Base-by-base conservation (phyloP, 1,139 yeast species). In the Diutina ranongensis region DNA sequence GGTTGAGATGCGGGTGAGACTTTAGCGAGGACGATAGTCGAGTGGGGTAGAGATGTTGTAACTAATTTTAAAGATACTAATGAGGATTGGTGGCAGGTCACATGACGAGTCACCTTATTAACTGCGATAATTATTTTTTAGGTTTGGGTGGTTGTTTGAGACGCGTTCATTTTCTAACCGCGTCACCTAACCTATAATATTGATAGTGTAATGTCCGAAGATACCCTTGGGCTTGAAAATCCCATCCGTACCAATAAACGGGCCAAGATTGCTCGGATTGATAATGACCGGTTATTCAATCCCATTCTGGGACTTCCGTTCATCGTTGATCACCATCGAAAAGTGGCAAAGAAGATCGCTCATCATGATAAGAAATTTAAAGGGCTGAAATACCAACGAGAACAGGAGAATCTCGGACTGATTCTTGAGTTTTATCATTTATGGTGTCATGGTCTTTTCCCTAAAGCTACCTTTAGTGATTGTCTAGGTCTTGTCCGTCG, bases 401-500 rank as follows among this genome's bases (percentile, higher is more conserved):
- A 74, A 49, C 65, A 63, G 38, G 63, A 67, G 8, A 72, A 69
- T 48, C 57, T 71, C 41, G 60, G 67, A 7, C 58, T 66, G 13
- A 65, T 86, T 2, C 62, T 85, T 25, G 78, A 75, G 50, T 78
- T 76, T 54, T 86, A 85, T 61, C 94, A 85, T 60, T 60, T 86
- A 31, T 86, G 95, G 95, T 88, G 89, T 25, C 95, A 86, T 59
- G 75, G 79, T 4, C 57, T 86, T 46, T 86, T 75, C 54, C 94
- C 95, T 10, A 80, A 80, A 59, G 88, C 94, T 2, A 80, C 74
- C 49, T 84, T 86, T 53, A 65, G 68, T 46, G 95, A 85, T 57
- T 81, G 76, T 52, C 56, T 68, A 20, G 62, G 58, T 35, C 53
- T 71, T 49, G 49, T 70, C 1, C 51, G 75, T 34, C 53, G 55